Base-by-base conservation (phyloP, 768 basidiomycete species). In the Pleurotus tuoliensis region DNA sequence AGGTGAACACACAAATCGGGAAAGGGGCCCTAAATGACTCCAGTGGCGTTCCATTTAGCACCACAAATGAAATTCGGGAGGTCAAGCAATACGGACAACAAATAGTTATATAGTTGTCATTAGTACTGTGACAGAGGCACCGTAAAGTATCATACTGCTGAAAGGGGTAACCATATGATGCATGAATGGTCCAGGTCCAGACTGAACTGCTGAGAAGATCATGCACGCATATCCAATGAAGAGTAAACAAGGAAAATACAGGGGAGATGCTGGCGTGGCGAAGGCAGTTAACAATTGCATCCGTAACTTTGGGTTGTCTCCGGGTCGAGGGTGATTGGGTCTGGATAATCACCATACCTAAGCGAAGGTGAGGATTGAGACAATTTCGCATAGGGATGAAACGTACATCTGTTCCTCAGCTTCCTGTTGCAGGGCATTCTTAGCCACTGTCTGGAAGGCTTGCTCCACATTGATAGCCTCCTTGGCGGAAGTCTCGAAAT, bases 401-500 rank as follows among this genome's bases (percentile, higher is more conserved):
- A 64, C 90, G 67, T 62, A 97, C 94, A 97, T 71, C 69, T 96
- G 94, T 60, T 94, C 92, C 69, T 98, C 97, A 48, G 91, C 87
- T 70, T 98, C 97, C 75, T 98, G 96, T 69, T 94, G 92, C 62
- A 99, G 74, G 9, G 97, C 97, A 70, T 97, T 98, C 90, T 96
- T 96, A n/a, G 96, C 96, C 56, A 98, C 95, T 1, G 95, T 97
- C 73, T 97, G 95, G 86, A 99, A 99, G 3, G 96, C 97, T 71
- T 98, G 96, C 71, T 99, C 97, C 55, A 99, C 97, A 66, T 99
- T 99, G 80, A 98, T 98, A 9, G 97, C 96, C 73, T 99, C 97
- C 75, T 99, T 99, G 40, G 97, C 97, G 7, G 97, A 99, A 4
- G 97, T 98, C 78, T 99, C 97, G 70, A 98, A 99, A 76, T 98